These are phyloP conservation scores for Pisolithus thermaeus DNA, from an alignment of 1,284 basidiomycete genomes.

Conservation along the genomic window DNA sequence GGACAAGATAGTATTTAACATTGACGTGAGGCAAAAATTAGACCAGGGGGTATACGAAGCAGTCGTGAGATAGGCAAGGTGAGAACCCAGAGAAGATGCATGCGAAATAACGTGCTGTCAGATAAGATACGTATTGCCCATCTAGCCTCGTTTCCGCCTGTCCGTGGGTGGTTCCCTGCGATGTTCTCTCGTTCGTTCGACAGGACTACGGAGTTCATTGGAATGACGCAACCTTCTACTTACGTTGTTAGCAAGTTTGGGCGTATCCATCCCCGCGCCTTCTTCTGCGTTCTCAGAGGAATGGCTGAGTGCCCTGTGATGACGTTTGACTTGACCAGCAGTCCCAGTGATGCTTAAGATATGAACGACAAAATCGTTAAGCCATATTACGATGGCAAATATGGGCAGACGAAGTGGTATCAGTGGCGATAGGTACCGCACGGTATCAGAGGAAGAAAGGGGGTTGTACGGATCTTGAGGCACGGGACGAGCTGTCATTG, in stretches of 20 bases:
- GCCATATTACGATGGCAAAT: constrained; percentile 63
- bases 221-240: constrained; percentile 7
- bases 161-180: constrained; percentile 27
- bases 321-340: constrained; percentile 14
- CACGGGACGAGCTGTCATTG: constrained; percentile 61
- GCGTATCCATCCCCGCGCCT: constrained; percentile 34
- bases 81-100: not conserved
- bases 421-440: constrained; percentile 64
- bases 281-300: constrained; percentile 49
- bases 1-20: not conserved
- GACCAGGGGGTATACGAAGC: too few species aligned
- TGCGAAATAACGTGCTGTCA: not conserved
- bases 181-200: constrained; percentile 10
- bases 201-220: constrained; percentile 4
- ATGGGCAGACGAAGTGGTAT: constrained; percentile 74
- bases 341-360: constrained; percentile 52
- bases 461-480: constrained; percentile 70
- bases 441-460: constrained; percentile 28
- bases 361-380: constrained; percentile 69
- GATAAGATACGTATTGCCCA: constrained; percentile 17
- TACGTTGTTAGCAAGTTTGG: constrained; percentile 7
- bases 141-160: constrained; percentile 33
- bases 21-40: not conserved
- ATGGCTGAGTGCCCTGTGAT: constrained; percentile 35
- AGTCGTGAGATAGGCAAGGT: too few species aligned